phyloP scores from a whole-genome alignment of 108 stramenopile genomes.

The Hondaea fermentalgiana region DNA sequence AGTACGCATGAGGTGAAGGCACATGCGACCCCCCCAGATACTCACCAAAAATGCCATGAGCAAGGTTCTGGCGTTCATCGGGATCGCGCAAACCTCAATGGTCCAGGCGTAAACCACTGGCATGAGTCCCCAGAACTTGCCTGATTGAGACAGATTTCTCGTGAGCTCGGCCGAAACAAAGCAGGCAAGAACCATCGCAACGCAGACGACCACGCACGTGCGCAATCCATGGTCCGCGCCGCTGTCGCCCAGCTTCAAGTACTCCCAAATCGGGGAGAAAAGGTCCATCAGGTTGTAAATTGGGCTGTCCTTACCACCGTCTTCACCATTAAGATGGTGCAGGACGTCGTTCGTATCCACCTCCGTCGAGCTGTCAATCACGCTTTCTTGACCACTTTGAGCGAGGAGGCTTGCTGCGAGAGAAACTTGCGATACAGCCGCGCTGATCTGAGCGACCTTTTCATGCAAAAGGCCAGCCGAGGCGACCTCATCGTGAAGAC shows the following conservation, averaged over 20 bases:
- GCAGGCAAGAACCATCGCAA: neutral
- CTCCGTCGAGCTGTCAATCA: too few relatives aligned
- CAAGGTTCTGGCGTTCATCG: constrained; percentile 20
- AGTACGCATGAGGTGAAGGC: constrained; percentile 60
- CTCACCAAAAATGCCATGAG: constrained; percentile 58
- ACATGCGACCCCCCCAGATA: constrained; percentile 60
- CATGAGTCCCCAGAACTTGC: neutral
- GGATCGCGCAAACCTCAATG: neutral
- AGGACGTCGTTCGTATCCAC: too few relatives aligned
- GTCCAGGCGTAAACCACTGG: neutral
- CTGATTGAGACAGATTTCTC: neutral
- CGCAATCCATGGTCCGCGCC: neutral
- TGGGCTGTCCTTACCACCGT: too few relatives aligned
- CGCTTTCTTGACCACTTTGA: too few relatives aligned
- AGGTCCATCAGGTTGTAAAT: too few relatives aligned
- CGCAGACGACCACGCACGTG: neutral
- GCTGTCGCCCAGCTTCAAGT: neutral
- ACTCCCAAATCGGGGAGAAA: too few relatives aligned
- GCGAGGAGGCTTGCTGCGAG: too few relatives aligned
- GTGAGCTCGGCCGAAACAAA: neutral
- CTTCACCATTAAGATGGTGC: too few relatives aligned
- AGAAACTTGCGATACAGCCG: too few relatives aligned
- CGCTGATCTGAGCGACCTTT: too few relatives aligned
- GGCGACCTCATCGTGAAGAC: too few relatives aligned
- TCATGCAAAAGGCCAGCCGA: too few relatives aligned